Evolutionary conservation across 371 early-diverging fungal genomes (phyloP), one percentile per base, ranked within the genome.

Genomic region (Mortierella sp.): DNA sequence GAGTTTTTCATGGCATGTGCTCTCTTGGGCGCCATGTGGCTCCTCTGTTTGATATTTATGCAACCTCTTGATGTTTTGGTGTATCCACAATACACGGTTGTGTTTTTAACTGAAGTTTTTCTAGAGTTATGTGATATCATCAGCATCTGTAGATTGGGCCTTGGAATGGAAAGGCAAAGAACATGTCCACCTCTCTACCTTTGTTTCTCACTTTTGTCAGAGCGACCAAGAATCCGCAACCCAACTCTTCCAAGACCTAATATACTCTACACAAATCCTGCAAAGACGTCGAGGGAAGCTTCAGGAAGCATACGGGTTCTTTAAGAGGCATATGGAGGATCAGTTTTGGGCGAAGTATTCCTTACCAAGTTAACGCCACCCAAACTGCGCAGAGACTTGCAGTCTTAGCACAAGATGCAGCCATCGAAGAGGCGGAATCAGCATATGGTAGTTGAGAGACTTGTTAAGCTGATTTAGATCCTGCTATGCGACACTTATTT

Each of bases 1-100:
- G 51, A 51, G 51, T 23, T 51, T 23, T n/a, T n/a, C n/a, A n/a
- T n/a, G n/a, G n/a, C n/a, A n/a, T n/a, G n/a, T n/a, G n/a, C n/a
- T n/a, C n/a, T n/a, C n/a, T n/a, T n/a, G n/a, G n/a, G n/a, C n/a
- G n/a, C n/a, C n/a, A n/a, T n/a, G n/a, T n/a, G n/a, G 18, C 51
- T 51, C 51, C 21, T 51, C 51, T 51, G 51, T 51, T 51, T 19
- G 51, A 51, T 51, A 9, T 51, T 91, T n/a, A n/a, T n/a, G n/a
- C n/a, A n/a, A n/a, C n/a, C n/a, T n/a, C n/a, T n/a, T n/a, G n/a
- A n/a, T 11, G 16, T 51, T 51, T 51, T n/a, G n/a, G n/a, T n/a
- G n/a, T n/a, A n/a, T n/a, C n/a, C n/a, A n/a, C n/a, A n/a, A n/a
- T n/a, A n/a, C n/a, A n/a, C 11, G 51, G 5, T 16, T 5, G 21